Evolutionary conservation across 768 basidiomycete species (phyloP).

Genomic region (Suillus plorans): DNA sequence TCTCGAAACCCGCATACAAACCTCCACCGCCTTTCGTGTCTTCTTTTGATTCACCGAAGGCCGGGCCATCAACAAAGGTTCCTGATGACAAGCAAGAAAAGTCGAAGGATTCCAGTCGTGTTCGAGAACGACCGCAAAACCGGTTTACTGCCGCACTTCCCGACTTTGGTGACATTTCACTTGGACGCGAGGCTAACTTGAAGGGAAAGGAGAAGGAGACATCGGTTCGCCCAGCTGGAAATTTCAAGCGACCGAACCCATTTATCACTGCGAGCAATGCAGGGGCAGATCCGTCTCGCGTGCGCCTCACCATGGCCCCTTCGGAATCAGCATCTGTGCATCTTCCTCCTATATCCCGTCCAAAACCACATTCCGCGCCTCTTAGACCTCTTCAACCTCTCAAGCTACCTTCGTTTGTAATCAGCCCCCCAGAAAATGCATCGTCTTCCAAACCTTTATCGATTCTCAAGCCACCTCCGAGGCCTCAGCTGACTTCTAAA

Average conservation of each 20-base stretch:
- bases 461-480: slow-evolving; percentile 28
- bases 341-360: neutral
- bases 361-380: slow-evolving; percentile 3
- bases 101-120: neutral
- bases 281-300: neutral
- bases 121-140: slow-evolving; percentile 20
- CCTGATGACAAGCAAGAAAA: neutral
- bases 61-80: neutral
- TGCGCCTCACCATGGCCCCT: neutral
- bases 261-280: neutral
- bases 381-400: slow-evolving; percentile 3
- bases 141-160: slow-evolving; percentile 12
- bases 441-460: slow-evolving; percentile 9
- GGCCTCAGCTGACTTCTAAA: slow-evolving; percentile 15
- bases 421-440: neutral
- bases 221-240: neutral
- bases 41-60: slow-evolving; percentile 18
- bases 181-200: neutral
- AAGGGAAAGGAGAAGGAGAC: neutral
- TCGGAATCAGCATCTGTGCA: neutral
- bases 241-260: neutral
- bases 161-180: neutral
- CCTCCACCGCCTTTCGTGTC: slow-evolving; percentile 28
- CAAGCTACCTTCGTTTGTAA: slow-evolving; percentile 16
- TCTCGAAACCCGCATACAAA: slow-evolving; percentile 18